A percentile compares a stretch with the other conserved stretches of the same genome.
Conservation (phyloP, 2,329 filamentous ascomycete genomes). For the Pestalotiopsis sp. region DNA sequence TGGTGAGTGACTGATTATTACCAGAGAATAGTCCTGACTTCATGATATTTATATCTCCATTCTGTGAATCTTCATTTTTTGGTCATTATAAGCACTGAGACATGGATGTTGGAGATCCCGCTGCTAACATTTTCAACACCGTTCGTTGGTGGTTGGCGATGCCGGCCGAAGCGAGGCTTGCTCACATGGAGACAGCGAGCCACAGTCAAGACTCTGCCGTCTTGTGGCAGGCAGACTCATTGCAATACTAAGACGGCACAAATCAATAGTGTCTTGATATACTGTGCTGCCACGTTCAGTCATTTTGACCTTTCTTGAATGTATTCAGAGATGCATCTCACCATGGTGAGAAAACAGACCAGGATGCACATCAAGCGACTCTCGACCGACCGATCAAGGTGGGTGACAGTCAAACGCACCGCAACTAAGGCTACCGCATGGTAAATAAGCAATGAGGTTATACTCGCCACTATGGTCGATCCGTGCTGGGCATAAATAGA, state of each 20-base stretch:
- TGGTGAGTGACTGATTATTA: background rate
- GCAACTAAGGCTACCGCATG: too few species aligned
- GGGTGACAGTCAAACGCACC: too few species aligned
- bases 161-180: background rate
- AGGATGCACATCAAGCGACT: too few species aligned
- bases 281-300: too few species aligned
- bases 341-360: too few species aligned
- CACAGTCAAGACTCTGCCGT: background rate
- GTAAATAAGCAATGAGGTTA: too few species aligned
- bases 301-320: too few species aligned
- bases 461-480: too few species aligned
- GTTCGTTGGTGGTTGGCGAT: background rate
- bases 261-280: background rate
- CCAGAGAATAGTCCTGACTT: background rate
- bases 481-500: too few species aligned
- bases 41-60: background rate
- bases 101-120: background rate
- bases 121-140: background rate
- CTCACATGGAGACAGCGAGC: background rate
- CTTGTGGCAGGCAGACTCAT: background rate
- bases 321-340: too few species aligned
- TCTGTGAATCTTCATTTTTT: background rate
- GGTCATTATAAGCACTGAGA: background rate
- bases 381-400: too few species aligned
- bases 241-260: background rate